Percentiles rank a stretch among this genome's conserved stretches.
Conservation (phyloP, 441 rosid species). For the Isatis lusitanica region DNA sequence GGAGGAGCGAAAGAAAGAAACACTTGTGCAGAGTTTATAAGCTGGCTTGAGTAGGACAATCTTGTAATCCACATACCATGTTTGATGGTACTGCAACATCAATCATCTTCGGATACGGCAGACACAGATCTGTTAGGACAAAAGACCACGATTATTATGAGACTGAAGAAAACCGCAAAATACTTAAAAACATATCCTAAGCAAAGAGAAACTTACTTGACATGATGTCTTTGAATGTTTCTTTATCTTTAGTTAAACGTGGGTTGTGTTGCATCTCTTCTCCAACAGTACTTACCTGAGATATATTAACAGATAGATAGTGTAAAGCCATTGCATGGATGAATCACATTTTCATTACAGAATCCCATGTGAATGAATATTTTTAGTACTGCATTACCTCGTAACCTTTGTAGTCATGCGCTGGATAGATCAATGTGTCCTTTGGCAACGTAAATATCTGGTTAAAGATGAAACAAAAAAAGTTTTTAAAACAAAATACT, state of each 20-base stretch:
- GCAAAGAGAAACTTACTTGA: conserved; percentile 53
- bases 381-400: conserved; percentile 45
- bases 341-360: background rate
- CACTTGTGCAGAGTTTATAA: background rate
- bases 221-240: conserved; percentile 75
- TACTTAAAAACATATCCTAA: background rate
- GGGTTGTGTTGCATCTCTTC: conserved; percentile 80
- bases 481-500: background rate
- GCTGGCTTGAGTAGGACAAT: conserved; percentile 40
- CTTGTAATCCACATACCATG: conserved; percentile 90
- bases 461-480: background rate
- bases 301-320: background rate
- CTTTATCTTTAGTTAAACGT: conserved; percentile 83
- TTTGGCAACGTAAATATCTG: conserved; percentile 86
- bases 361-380: background rate
- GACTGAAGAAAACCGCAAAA: background rate
- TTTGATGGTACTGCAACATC: conserved; percentile 85
- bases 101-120: conserved; percentile 89
- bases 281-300: conserved; percentile 83
- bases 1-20: background rate
- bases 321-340: background rate
- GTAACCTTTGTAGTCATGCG: conserved; percentile 89
- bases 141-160: background rate
- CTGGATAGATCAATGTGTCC: conserved; percentile 86
- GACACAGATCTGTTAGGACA: conserved; percentile 59